A percentile compares a stretch with the other conserved stretches of the same genome.
Conservation (phyloP, 768 basidiomycete species). For the Baorangia bicolor region DNA sequence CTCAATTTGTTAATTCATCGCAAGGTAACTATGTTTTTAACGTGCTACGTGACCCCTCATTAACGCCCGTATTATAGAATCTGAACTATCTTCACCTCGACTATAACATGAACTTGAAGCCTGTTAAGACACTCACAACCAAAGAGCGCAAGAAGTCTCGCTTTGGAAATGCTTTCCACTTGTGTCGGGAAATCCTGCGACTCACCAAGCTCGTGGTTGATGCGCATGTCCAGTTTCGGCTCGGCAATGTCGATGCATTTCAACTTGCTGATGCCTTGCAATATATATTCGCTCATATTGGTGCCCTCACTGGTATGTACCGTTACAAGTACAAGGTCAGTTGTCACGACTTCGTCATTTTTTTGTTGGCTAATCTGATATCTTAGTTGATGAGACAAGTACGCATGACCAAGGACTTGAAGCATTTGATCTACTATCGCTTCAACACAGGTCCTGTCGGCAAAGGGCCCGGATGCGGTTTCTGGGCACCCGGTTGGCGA, state of each 20-base stretch:
- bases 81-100: conserved; percentile 93
- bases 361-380: conserved; percentile 3
- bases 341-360: not conserved
- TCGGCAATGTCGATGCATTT: conserved; percentile 98
- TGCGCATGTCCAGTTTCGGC: conserved; percentile 96
- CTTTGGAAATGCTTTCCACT: conserved; percentile 98
- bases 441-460: conserved; percentile 99
- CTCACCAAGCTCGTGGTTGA: conserved; percentile 98
- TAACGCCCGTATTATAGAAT: conserved; percentile 47
- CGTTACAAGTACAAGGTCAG: conserved; percentile 97
- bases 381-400: conserved; percentile 95
- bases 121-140: conserved; percentile 94
- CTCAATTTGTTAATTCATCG: conserved; percentile 97
- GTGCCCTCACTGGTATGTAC: conserved; percentile 99
- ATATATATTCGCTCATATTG: conserved; percentile 96
- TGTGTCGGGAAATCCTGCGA: conserved; percentile 96
- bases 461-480: conserved; percentile 97
- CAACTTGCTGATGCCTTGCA: conserved; percentile 98
- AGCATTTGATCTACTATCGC: conserved; percentile 96
- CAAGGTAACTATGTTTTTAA: conserved; percentile 53
- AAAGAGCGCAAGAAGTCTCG: conserved; percentile 99
- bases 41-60: not conserved
- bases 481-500: conserved; percentile 99
- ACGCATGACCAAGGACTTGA: conserved; percentile 98
- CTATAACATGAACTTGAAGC: conserved; percentile 99